Evolutionary conservation across 495 filamentous ascomycete genomes (phyloP).

Genomic region (Neurospora sp.): DNA sequence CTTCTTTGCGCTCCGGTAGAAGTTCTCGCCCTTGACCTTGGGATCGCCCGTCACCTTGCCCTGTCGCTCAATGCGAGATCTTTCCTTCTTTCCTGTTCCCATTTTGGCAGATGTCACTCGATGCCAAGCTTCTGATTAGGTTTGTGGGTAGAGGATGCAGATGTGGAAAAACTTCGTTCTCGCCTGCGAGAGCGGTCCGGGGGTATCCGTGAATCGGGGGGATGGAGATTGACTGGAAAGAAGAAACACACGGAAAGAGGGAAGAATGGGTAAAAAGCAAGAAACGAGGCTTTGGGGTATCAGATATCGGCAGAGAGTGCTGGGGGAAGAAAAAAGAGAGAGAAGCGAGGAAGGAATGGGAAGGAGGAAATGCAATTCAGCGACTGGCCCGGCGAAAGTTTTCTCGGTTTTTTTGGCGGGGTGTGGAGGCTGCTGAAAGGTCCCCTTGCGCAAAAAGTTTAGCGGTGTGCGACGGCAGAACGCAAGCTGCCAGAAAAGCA

Average conservation of each 20-base stretch:
- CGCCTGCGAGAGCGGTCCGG: background rate
- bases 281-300: background rate
- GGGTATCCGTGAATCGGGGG: background rate
- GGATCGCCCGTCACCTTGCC: conserved; percentile 80
- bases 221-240: background rate
- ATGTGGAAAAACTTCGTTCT: background rate
- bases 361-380: background rate
- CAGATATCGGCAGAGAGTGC: background rate
- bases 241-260: background rate
- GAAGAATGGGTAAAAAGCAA: background rate
- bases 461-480: conserved; percentile 20
- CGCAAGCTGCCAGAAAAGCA: background rate
- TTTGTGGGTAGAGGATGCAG: background rate
- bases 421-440: background rate
- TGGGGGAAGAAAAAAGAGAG: conserved; percentile 13
- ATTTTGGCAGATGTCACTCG: conserved; percentile 37
- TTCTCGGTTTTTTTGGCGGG: background rate
- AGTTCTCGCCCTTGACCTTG: conserved; percentile 72
- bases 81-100: conserved; percentile 92
- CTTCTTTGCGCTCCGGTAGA: conserved; percentile 64
- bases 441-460: conserved; percentile 6
- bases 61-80: conserved; percentile 62
- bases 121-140: conserved; percentile 1
- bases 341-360: conserved; percentile 3
- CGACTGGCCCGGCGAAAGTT: conserved; percentile 1